A percentile compares a stretch with the other conserved stretches of the same genome.
phyloP scores from a whole-genome alignment of 768 basidiomycete species.

The Piloderma croceum region DNA sequence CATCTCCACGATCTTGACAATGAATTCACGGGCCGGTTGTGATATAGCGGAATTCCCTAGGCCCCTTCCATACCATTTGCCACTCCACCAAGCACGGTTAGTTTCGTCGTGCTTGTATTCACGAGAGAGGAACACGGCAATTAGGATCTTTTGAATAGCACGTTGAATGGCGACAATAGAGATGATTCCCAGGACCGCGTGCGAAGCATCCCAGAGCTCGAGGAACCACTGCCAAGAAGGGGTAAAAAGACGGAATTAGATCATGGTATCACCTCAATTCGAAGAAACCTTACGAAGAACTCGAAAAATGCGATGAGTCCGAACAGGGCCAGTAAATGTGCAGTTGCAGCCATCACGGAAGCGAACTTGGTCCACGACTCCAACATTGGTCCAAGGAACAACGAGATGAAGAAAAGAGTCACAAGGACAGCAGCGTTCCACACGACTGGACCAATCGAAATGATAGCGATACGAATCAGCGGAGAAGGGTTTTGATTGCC shows the following conservation, averaged over 20 bases:
- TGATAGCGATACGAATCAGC: conserved; percentile 81
- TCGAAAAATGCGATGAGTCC: conserved; percentile 91
- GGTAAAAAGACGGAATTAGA: conserved; percentile 15
- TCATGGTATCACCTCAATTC: too few relatives aligned
- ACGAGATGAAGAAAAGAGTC: conserved; percentile 82
- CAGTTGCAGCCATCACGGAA: conserved; percentile 86
- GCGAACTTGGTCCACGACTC: conserved; percentile 83
- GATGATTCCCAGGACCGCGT: conserved; percentile 90
- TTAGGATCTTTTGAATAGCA: conserved; percentile 89
- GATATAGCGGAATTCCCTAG: conserved; percentile 89
- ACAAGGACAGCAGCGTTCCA: conserved; percentile 91
- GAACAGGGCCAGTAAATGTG: conserved; percentile 75
- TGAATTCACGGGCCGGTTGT: conserved; percentile 93
- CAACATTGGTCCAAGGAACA: conserved; percentile 89
- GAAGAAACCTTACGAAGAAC: conserved; percentile 70
- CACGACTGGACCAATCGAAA: conserved; percentile 88
- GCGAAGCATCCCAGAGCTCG: conserved; percentile 94
- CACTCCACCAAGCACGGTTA: conserved; percentile 99
- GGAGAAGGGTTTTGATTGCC: conserved; percentile 74
- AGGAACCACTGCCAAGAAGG: conserved; percentile 74
- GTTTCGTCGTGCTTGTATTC: conserved; percentile 99
- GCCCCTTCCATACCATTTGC: conserved; percentile 94
- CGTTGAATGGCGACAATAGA: conserved; percentile 87
- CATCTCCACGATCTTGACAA: conserved; percentile 99
- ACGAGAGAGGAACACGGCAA: conserved; percentile 89